A percentile compares a stretch with the other conserved stretches of the same genome.
Conservation (phyloP, 225 moss, liverwort and hornwort genomes). For the Physcomitrellopsis africana region DNA sequence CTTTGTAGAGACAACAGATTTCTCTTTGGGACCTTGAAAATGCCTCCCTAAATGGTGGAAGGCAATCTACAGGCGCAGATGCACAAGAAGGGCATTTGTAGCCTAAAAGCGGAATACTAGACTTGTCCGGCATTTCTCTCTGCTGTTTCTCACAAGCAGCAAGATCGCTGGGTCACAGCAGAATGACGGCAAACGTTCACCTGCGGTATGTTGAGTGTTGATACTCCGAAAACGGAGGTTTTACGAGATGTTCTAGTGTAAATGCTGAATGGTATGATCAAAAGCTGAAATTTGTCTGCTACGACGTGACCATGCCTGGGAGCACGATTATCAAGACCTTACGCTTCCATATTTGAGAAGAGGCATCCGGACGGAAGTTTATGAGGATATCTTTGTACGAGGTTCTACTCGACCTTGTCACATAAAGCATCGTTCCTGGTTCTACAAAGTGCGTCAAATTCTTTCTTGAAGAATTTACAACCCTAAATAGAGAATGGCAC, state of each 20-base stretch:
- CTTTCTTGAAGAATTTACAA: too few relatives aligned
- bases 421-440: constrained; percentile 51
- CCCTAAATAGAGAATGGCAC: too few relatives aligned
- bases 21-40: constrained; percentile 34
- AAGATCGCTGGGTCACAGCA: background rate
- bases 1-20: constrained; percentile 44
- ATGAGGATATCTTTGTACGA: constrained; percentile 48
- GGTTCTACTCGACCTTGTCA: constrained; percentile 35
- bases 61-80: constrained; percentile 25
- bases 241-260: background rate
- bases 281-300: background rate
- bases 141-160: background rate
- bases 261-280: background rate
- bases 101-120: constrained; percentile 25
- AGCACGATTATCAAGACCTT: constrained; percentile 37
- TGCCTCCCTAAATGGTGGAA: background rate
- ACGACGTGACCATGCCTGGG: constrained; percentile 17
- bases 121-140: constrained; percentile 40
- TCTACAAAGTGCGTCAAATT: background rate
- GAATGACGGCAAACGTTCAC: constrained; percentile 5
- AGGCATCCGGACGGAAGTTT: constrained; percentile 37
- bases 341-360: constrained; percentile 34
- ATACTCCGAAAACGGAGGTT: background rate
- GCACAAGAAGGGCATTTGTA: constrained; percentile 43
- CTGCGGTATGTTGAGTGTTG: background rate